Evolutionary conservation across 1,284 basidiomycete genomes (phyloP), one percentile per base, ranked within the genome.

Genomic region (Ustilago hordei): DNA sequence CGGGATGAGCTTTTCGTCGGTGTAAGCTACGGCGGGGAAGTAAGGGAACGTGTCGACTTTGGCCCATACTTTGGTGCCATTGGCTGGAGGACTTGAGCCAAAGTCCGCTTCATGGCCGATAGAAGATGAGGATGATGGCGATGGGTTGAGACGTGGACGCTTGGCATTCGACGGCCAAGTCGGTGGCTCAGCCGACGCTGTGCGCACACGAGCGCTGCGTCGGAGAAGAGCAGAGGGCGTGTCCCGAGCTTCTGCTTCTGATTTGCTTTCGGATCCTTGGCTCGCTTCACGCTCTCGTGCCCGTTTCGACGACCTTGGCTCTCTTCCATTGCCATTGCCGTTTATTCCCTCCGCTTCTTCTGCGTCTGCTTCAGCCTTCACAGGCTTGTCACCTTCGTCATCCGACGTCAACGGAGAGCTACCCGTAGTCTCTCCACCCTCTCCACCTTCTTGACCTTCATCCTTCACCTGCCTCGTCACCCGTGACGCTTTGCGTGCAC

Each of bases 371-470:
- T 45, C 19, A 5, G 13, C 15, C 17, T 48, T 41, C 12, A 8
- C 53, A 4, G 45, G 15, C 23, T 56, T 47, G 11, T 65, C 69
- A 11, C 13, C 69, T 45, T 77, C 75, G 32, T 67, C 75, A 3
- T 70, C 75, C n/a, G 71, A 64, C 5, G 69, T 77, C 8, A 76
- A 52, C 2, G 74, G 74, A 8, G 74, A 76, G 52, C 70, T 77
- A 8, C 48, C 60, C 4, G 61, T 65, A 4, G 57, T 60, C 6
- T 47, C 23, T 5, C 23, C 38, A 9, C 11, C 38, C 11, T 39
- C 38, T 39, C 15, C 28, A 12, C 13, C 60, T 13, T 57, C 62
- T 39, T 60, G 41, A 3, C 28, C 53, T 19, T 55, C 62, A 34
- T 48, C 60, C 15, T 59, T 54, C 15, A 50, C 52, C 32, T 64